Evolutionary conservation across 1,139 yeast species (phyloP).

Genomic region (Trichomonascaceae sp.): DNA sequence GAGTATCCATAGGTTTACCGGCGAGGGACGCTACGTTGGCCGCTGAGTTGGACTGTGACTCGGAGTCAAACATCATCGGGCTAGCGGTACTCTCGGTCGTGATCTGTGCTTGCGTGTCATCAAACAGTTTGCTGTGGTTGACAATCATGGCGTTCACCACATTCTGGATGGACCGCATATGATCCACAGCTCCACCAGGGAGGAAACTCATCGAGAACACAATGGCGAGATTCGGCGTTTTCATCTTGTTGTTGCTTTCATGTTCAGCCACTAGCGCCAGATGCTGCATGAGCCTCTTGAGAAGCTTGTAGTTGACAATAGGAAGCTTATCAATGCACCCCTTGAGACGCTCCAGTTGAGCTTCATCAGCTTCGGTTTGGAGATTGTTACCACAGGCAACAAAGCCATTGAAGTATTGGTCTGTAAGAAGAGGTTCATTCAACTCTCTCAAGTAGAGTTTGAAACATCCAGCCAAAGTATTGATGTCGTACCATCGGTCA

Average conservation of each 20-base stretch:
- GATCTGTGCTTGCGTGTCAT: constrained; percentile 4
- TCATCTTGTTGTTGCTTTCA: constrained; percentile 62
- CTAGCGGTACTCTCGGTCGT: neutral
- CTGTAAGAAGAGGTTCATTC: constrained; percentile 75
- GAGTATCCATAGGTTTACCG: neutral
- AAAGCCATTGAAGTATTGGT: constrained; percentile 40
- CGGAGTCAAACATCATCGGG: neutral
- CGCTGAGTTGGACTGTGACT: neutral
- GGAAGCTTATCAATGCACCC: constrained; percentile 44
- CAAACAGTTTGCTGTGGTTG: constrained; percentile 20
- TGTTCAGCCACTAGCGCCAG: constrained; percentile 44
- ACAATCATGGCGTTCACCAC: constrained; percentile 26
- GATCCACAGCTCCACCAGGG: constrained; percentile 20
- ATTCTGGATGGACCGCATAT: constrained; percentile 28
- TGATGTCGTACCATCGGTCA: constrained; percentile 65
- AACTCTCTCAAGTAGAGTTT: constrained; percentile 76
- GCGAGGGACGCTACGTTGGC: constrained; percentile 1
- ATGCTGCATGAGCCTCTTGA: constrained; percentile 57
- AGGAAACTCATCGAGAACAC: constrained; percentile 54
- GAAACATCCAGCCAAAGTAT: constrained; percentile 82
- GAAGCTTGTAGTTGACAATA: constrained; percentile 47
- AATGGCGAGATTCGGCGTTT: constrained; percentile 66
- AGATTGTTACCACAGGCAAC: constrained; percentile 18
- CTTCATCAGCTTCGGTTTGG: constrained; percentile 4
- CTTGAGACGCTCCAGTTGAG: constrained; percentile 28